Percentiles rank a stretch among this genome's conserved stretches.
These are phyloP conservation scores for Coccomyxa sp. DNA, from an alignment of 139 green algal genomes.

Conservation along the genomic window DNA sequence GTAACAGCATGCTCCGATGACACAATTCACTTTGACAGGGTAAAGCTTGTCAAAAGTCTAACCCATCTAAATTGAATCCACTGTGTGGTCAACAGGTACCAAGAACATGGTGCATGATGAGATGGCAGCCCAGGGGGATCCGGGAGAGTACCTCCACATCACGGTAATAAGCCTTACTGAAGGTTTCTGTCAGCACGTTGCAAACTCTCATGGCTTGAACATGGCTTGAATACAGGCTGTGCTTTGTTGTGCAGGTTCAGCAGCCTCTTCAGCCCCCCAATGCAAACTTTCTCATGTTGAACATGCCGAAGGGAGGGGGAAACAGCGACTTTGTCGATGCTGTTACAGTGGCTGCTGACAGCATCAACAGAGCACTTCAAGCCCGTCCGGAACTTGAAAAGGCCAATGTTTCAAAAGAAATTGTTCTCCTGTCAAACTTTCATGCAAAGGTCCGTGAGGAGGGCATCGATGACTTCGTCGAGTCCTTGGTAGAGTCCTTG, in stretches of 20 bases:
- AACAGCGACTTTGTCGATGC: not conserved
- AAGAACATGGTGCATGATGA: not conserved
- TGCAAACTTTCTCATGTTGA: not conserved
- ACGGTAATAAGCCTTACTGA: not conserved
- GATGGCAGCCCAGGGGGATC: not conserved
- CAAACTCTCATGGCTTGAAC: not conserved
- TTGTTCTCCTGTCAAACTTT: constrained; percentile 13
- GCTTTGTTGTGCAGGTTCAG: not conserved
- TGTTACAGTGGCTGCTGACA: not conserved
- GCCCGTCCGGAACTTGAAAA: not conserved
- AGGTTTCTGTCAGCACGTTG: not conserved
- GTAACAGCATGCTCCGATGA: not conserved
- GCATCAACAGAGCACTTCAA: not conserved
- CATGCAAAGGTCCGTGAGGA: constrained; percentile 5
- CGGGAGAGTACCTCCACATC: not conserved
- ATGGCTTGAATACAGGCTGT: not conserved
- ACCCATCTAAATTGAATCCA: not conserved
- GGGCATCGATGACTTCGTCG: constrained; percentile 5
- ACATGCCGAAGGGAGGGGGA: not conserved
- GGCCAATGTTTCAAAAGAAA: not conserved
- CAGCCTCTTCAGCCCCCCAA: not conserved
- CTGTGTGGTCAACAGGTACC: not conserved
- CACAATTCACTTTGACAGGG: too few species aligned
- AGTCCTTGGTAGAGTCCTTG: constrained; percentile 8
- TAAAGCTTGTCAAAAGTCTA: too few species aligned